Percentiles rank a stretch among this genome's conserved stretches.
Conservation (phyloP, 1,284 basidiomycete species). For the Meira miltonrushii region DNA sequence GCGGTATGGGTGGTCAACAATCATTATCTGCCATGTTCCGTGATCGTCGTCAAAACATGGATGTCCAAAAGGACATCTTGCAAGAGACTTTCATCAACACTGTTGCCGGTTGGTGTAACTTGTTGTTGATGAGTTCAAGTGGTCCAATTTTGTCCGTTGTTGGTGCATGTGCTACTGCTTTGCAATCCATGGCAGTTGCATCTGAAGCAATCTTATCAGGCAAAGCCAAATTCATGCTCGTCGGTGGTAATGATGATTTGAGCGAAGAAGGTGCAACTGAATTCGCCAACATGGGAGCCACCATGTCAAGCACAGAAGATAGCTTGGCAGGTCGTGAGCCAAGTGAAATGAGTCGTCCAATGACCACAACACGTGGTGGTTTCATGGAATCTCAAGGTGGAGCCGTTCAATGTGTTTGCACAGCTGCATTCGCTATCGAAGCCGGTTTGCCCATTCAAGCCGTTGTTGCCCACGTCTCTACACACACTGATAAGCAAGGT, state of each 20-base stretch:
- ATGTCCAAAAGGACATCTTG: constrained; percentile 94
- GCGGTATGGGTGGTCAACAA: constrained; percentile 92
- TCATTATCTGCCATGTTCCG: constrained; percentile 73
- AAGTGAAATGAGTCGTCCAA: constrained; percentile 92
- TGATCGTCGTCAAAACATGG: constrained; percentile 91
- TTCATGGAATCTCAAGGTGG: constrained; percentile 88
- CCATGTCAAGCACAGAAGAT: constrained; percentile 91
- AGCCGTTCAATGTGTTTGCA: constrained; percentile 96
- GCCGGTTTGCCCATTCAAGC: constrained; percentile 89
- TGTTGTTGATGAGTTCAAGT: constrained; percentile 59
- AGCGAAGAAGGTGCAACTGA: constrained; percentile 95
- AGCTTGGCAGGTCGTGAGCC: constrained; percentile 98
- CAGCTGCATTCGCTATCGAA: constrained; percentile 86
- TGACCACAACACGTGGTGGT: constrained; percentile 75
- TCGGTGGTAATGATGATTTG: constrained; percentile 96
- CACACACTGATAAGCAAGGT: constrained; percentile 86
- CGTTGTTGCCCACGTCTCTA: constrained; percentile 90
- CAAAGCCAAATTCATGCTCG: constrained; percentile 98
- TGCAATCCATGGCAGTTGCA: constrained; percentile 97
- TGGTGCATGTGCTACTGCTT: constrained; percentile 93
- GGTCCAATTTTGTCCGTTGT: constrained; percentile 98
- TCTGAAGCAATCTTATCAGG: constrained; percentile 87
- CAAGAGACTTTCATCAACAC: constrained; percentile 71
- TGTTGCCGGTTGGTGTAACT: constrained; percentile 83
- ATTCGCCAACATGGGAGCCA: constrained; percentile 97